Conservation (phyloP, 768 basidiomycete genomes). For the Dacryopinax spathularia region DNA sequence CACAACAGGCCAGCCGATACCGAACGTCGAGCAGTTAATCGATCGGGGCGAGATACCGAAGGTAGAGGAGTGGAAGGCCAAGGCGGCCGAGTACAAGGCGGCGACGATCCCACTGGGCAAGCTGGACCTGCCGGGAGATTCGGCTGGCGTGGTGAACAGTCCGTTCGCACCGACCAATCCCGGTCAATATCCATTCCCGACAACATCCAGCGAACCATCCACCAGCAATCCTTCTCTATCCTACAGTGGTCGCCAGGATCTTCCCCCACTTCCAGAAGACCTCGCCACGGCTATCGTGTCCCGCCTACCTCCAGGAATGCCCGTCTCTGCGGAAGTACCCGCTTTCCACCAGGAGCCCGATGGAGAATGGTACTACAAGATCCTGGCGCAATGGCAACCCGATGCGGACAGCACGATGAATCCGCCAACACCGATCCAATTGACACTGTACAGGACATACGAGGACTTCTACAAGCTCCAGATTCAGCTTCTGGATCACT, state of each 20-base stretch:
- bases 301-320: slow-evolving; percentile 58
- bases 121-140: slow-evolving; percentile 46
- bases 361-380: slow-evolving; percentile 95
- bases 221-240: neutral
- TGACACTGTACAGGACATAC: slow-evolving; percentile 88
- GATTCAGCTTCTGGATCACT: slow-evolving; percentile 67
- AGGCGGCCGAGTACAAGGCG: slow-evolving; percentile 89
- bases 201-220: slow-evolving; percentile 9
- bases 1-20: slow-evolving; percentile 59
- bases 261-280: neutral
- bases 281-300: neutral
- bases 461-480: slow-evolving; percentile 99
- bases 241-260: neutral
- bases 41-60: slow-evolving; percentile 78
- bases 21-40: slow-evolving; percentile 61
- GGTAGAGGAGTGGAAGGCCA: slow-evolving; percentile 98
- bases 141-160: slow-evolving; percentile 32
- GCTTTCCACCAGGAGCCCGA: slow-evolving; percentile 96
- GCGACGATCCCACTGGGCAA: slow-evolving; percentile 90
- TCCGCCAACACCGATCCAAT: slow-evolving; percentile 46
- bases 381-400: slow-evolving; percentile 79
- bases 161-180: slow-evolving; percentile 23
- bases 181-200: slow-evolving; percentile 7
- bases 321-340: slow-evolving; percentile 75
- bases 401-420: slow-evolving; percentile 34